phyloP scores from a whole-genome alignment of 2,329 filamentous ascomycete species.

The Seiridium unicorne region DNA sequence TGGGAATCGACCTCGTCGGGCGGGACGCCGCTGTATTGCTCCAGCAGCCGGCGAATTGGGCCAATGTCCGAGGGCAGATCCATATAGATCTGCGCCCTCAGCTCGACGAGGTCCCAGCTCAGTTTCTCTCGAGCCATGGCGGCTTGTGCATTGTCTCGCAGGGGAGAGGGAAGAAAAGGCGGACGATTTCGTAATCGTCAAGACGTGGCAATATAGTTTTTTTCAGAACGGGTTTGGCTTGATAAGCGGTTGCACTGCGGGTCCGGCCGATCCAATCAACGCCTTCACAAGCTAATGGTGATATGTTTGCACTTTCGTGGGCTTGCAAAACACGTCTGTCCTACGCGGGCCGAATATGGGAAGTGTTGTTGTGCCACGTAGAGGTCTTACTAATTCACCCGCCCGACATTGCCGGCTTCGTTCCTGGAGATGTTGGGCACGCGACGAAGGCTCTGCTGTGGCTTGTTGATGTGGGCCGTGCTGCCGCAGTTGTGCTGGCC shows the following conservation, averaged over 20 bases:
- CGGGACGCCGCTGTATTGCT: slow-evolving; percentile 26
- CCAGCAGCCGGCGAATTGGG: slow-evolving; percentile 20
- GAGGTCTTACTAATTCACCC: too few relatives aligned
- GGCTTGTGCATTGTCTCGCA: neutral
- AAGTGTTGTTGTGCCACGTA: too few relatives aligned
- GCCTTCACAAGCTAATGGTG: neutral
- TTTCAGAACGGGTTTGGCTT: neutral
- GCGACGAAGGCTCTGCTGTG: too few relatives aligned
- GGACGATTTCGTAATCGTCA: neutral
- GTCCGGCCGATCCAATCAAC: neutral
- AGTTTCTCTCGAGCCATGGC: neutral
- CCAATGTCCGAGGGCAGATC: slow-evolving; percentile 25
- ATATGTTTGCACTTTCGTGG: neutral
- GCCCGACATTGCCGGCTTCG: too few relatives aligned
- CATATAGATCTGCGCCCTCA: slow-evolving; percentile 8
- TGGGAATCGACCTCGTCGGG: slow-evolving; percentile 24
- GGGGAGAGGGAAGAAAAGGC: neutral
- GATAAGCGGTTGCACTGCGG: neutral
- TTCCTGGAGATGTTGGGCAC: too few relatives aligned
- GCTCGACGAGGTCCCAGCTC: slow-evolving; percentile 2
- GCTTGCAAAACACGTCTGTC: too few relatives aligned
- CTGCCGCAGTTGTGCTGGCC: too few relatives aligned
- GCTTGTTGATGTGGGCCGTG: too few relatives aligned
- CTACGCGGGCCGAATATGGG: too few relatives aligned
- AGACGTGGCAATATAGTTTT: neutral